phyloP scores from a whole-genome alignment of 305 asterid genomes.

The Solanum chacoense region DNA sequence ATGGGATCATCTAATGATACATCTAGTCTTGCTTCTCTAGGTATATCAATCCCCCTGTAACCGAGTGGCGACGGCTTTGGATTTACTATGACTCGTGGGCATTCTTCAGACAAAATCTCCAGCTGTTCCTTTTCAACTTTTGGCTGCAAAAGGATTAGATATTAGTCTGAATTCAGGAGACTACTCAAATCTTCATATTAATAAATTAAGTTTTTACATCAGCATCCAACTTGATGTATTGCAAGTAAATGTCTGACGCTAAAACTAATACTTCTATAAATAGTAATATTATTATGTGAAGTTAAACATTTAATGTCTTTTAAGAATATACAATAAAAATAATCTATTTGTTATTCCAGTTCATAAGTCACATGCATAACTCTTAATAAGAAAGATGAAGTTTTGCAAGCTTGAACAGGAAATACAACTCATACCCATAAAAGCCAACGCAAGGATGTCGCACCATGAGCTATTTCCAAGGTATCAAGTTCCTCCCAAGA shows the following conservation, averaged over 20 bases:
- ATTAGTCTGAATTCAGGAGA: neutral
- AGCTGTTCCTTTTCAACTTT: conserved; percentile 57
- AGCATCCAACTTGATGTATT: neutral
- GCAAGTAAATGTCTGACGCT: neutral
- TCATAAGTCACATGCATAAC: neutral
- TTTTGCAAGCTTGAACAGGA: neutral
- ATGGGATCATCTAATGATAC: conserved; percentile 47
- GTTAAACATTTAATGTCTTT: neutral
- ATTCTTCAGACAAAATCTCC: conserved; percentile 51
- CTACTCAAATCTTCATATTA: neutral
- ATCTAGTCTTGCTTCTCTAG: conserved; percentile 57
- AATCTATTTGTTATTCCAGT: neutral
- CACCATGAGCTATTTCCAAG: conserved; percentile 39
- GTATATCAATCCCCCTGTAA: conserved; percentile 51
- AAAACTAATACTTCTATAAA: neutral
- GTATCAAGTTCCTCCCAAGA: conserved; percentile 97
- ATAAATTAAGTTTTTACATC: neutral
- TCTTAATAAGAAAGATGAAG: neutral
- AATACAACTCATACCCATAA: conserved; percentile 54
- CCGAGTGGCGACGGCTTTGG: conserved; percentile 71
- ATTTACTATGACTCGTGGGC: conserved; percentile 73
- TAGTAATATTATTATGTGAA: neutral
- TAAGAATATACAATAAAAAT: neutral
- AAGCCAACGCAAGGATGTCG: conserved; percentile 84
- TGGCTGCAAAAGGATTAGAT: conserved; percentile 38